A percentile compares a stretch with the other conserved stretches of the same genome.
Evolutionary conservation across 2,329 filamentous ascomycete genomes (phyloP).

Genomic region (Colletotrichum magnum): DNA sequence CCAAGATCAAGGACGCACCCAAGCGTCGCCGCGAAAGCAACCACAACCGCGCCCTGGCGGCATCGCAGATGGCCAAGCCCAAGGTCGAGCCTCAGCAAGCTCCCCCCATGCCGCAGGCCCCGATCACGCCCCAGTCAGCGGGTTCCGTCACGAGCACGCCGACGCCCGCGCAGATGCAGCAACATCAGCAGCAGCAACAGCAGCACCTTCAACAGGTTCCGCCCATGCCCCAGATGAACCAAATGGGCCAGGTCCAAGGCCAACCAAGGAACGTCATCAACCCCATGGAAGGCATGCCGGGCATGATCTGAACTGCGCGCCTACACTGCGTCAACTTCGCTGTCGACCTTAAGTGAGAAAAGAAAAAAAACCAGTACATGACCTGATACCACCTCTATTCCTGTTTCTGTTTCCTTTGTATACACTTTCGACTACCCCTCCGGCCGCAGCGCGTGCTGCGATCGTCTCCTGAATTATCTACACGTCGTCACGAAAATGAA

Average conservation of each 20-base stretch:
- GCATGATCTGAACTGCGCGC: constrained; percentile 38
- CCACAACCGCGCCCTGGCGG: constrained; percentile 60
- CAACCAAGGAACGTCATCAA: constrained; percentile 34
- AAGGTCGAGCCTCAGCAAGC: constrained; percentile 59
- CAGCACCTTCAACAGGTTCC: constrained; percentile 44
- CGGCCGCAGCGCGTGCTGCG: constrained; percentile 36
- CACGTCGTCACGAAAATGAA: constrained; percentile 39
- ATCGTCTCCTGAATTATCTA: constrained; percentile 1
- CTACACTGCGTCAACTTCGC: background rate
- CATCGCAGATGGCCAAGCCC: constrained; percentile 61
- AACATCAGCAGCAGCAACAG: constrained; percentile 44
- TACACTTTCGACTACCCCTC: constrained; percentile 13
- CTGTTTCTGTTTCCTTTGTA: constrained; percentile 38
- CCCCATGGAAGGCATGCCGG: constrained; percentile 37
- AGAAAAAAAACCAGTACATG: constrained; percentile 11
- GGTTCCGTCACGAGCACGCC: constrained; percentile 56
- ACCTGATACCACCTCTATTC: constrained; percentile 34
- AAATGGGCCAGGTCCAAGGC: constrained; percentile 38
- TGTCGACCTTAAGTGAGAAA: constrained; percentile 15
- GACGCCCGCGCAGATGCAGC: constrained; percentile 49
- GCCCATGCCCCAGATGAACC: constrained; percentile 40
- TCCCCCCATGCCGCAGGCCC: constrained; percentile 44
- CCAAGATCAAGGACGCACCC: constrained; percentile 79
- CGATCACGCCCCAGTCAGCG: constrained; percentile 59
- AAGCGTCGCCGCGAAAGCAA: constrained; percentile 77